Conservation (phyloP, 75 land plant genomes). For the Sequoia sempervirens region DNA sequence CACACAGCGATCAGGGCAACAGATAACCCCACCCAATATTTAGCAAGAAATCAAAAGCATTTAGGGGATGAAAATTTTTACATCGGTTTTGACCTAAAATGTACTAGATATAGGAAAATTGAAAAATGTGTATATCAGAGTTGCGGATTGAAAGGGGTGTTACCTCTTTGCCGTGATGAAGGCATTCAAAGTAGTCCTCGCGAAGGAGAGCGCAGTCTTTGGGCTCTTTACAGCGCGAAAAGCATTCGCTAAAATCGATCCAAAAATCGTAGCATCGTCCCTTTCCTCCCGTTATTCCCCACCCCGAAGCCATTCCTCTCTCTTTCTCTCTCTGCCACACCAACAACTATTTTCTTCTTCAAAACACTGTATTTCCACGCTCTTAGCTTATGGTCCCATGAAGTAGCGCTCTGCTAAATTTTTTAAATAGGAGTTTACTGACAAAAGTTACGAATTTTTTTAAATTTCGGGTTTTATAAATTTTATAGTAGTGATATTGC, state of each 20-base stretch:
- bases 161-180: constrained; percentile 97
- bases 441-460: too few relatives aligned
- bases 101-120: too few relatives aligned
- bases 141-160: background rate
- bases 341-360: too few relatives aligned
- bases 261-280: constrained; percentile 97
- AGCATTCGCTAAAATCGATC: constrained; percentile 93
- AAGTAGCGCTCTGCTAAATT: too few relatives aligned
- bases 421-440: too few relatives aligned
- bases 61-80: too few relatives aligned
- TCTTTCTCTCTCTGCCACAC: background rate
- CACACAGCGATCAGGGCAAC: background rate
- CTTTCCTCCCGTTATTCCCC: constrained; percentile 84
- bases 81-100: too few relatives aligned
- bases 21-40: background rate
- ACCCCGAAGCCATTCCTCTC: constrained; percentile 85
- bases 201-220: constrained; percentile 80
- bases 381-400: too few relatives aligned
- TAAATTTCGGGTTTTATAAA: too few relatives aligned
- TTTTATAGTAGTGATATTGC: too few relatives aligned
- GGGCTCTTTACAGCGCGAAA: constrained; percentile 83
- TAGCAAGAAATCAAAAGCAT: background rate
- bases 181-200: constrained; percentile 98
- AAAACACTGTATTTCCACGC: too few relatives aligned
- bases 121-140: too few relatives aligned